Evolutionary conservation across 1,284 basidiomycete species (phyloP).

Genomic region (Porogramme epimiltina): DNA sequence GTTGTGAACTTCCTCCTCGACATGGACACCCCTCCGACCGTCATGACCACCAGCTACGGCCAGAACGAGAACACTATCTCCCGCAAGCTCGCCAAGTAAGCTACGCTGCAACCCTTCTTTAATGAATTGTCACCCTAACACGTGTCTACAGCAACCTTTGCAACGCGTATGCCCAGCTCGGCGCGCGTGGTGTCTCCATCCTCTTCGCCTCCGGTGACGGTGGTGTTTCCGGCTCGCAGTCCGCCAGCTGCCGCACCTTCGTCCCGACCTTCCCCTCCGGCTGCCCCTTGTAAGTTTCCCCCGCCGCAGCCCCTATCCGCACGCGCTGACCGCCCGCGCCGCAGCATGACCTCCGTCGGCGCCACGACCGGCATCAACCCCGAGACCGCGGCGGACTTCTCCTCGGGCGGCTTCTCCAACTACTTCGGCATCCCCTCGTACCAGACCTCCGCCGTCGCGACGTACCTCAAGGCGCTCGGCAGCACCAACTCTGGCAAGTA

Average conservation of each 20-base stretch:
- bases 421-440: constrained; percentile 44
- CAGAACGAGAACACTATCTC: constrained; percentile 26
- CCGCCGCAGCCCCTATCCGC: too few species aligned
- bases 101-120: constrained; percentile 52
- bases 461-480: constrained; percentile 33
- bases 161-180: constrained; percentile 60
- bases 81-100: constrained; percentile 54
- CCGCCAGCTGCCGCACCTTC: constrained; percentile 51
- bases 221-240: constrained; percentile 65
- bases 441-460: constrained; percentile 38
- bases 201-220: constrained; percentile 69
- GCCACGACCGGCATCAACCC: constrained; percentile 50
- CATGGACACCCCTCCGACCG: constrained; percentile 44
- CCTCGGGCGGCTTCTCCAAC: constrained; percentile 51
- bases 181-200: constrained; percentile 58
- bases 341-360: constrained; percentile 60
- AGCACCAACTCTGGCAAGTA: constrained; percentile 30
- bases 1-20: constrained; percentile 31
- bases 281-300: constrained; percentile 52
- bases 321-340: constrained; percentile 29
- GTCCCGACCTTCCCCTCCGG: constrained; percentile 72
- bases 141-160: constrained; percentile 41
- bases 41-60: constrained; percentile 46
- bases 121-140: not conserved
- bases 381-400: constrained; percentile 50